Evolutionary conservation across 2,329 filamentous ascomycete species (phyloP).

Genomic region (Fusarium pseudograminearum): DNA sequence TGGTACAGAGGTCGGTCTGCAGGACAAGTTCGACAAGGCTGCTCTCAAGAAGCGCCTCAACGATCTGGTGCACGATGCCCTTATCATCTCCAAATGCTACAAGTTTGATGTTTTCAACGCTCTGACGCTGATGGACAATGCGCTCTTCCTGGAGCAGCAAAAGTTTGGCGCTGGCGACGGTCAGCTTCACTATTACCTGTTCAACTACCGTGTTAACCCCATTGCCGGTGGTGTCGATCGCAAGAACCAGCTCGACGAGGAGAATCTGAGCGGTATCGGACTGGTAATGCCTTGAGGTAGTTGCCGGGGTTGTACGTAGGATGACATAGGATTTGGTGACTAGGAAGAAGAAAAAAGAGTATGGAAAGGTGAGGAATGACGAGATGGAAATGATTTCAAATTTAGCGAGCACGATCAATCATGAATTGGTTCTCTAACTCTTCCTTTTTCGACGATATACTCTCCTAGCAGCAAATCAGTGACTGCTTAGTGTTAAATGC

Average conservation of each 20-base stretch:
- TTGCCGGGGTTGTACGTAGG: not conserved
- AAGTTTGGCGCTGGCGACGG: slow-evolving; percentile 96
- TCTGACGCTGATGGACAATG: slow-evolving; percentile 92
- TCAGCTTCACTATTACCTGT: slow-evolving; percentile 95
- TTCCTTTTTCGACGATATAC: not conserved
- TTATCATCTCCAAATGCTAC: slow-evolving; percentile 85
- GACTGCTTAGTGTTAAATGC: not conserved
- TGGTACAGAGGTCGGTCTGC: slow-evolving; percentile 82
- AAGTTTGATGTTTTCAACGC: slow-evolving; percentile 98
- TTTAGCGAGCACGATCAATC: slow-evolving; percentile 15
- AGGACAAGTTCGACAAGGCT: slow-evolving; percentile 62
- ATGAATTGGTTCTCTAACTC: slow-evolving; percentile 1
- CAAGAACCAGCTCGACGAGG: slow-evolving; percentile 81
- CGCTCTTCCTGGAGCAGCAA: slow-evolving; percentile 90
- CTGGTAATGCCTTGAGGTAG: slow-evolving; percentile 75
- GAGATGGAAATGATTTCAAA: slow-evolving; percentile 15
- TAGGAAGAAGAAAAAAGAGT: slow-evolving; percentile 7
- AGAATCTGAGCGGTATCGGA: slow-evolving; percentile 85
- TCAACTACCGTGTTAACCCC: slow-evolving; percentile 93
- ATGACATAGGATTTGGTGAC: not conserved
- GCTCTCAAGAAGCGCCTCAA: slow-evolving; percentile 85
- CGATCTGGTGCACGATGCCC: slow-evolving; percentile 81
- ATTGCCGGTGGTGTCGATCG: slow-evolving; percentile 87
- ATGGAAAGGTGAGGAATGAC: slow-evolving; percentile 22
- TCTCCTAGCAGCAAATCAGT: not conserved